Percentiles rank a stretch among this genome's conserved stretches.
phyloP scores from a whole-genome alignment of 2,329 filamentous ascomycete species.

The Aspergillus sp. region DNA sequence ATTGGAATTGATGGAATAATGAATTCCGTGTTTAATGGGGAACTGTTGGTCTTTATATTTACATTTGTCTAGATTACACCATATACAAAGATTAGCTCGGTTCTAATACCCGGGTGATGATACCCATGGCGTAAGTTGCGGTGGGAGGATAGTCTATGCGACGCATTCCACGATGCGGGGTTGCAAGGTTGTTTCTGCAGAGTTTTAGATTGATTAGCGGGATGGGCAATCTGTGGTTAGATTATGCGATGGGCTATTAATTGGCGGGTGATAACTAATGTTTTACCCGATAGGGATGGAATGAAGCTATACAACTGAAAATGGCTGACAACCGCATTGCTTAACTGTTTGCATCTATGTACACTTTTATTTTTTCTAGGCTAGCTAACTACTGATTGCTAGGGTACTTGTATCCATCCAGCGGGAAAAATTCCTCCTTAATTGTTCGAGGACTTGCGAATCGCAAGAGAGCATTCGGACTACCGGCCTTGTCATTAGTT shows the following conservation, averaged over 20 bases:
- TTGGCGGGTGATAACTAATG: background rate
- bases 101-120: background rate
- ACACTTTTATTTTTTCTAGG: too few species aligned
- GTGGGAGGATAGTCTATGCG: background rate
- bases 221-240: background rate
- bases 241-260: background rate
- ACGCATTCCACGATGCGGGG: background rate
- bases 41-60: background rate
- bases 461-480: conserved; percentile 52
- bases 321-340: too few species aligned
- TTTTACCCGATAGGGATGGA: background rate
- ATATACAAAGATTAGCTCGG: background rate
- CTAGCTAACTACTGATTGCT: conserved; percentile 46
- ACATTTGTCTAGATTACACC: background rate
- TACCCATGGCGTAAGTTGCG: background rate
- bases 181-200: background rate
- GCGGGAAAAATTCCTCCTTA: conserved; percentile 65
- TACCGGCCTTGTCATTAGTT: conserved; percentile 67
- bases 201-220: background rate
- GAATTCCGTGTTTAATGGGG: background rate
- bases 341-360: too few species aligned
- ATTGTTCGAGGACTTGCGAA: conserved; percentile 60
- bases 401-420: conserved; percentile 56
- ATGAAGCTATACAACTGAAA: background rate
- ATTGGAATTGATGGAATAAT: background rate